Evolutionary conservation across 2,329 filamentous ascomycete genomes (phyloP).

Genomic region (Trichoderma asperellum): DNA sequence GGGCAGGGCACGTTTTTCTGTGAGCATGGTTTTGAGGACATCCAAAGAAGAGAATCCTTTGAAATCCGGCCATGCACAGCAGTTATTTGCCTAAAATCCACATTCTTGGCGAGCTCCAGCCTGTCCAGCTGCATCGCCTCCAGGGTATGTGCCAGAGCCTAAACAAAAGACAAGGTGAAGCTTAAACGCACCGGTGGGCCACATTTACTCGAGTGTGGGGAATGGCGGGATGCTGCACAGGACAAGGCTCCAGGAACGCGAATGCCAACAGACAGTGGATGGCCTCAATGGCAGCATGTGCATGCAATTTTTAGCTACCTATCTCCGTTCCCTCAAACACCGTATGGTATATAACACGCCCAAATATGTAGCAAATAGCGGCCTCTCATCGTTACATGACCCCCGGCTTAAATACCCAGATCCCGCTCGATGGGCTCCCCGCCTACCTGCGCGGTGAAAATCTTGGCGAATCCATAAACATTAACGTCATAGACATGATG

Average conservation of each 20-base stretch:
- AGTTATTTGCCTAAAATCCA: background rate
- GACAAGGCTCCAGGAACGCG: conserved; percentile 16
- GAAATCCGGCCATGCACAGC: background rate
- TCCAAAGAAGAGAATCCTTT: background rate
- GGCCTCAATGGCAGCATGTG: conserved; percentile 9
- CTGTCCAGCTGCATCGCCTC: background rate
- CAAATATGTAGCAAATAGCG: conserved; percentile 17
- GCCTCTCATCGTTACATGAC: conserved; percentile 19
- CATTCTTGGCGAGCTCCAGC: background rate
- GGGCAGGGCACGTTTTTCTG: background rate
- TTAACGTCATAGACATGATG: conserved; percentile 9
- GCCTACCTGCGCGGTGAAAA: background rate
- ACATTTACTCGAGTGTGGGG: conserved; percentile 16
- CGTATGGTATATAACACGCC: conserved; percentile 2
- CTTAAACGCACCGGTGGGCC: conserved; percentile 15
- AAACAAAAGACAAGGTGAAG: conserved; percentile 11
- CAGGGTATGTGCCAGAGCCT: conserved; percentile 1
- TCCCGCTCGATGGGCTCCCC: conserved; percentile 6
- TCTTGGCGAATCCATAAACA: conserved; percentile 9
- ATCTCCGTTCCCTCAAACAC: background rate
- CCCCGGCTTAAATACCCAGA: conserved; percentile 3
- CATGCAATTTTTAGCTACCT: conserved; percentile 13
- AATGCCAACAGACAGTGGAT: background rate
- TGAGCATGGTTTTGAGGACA: background rate
- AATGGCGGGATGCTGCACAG: conserved; percentile 17